Evolutionary conservation across 805 yeast genomes (phyloP).

Genomic region (Candida golubevii): DNA sequence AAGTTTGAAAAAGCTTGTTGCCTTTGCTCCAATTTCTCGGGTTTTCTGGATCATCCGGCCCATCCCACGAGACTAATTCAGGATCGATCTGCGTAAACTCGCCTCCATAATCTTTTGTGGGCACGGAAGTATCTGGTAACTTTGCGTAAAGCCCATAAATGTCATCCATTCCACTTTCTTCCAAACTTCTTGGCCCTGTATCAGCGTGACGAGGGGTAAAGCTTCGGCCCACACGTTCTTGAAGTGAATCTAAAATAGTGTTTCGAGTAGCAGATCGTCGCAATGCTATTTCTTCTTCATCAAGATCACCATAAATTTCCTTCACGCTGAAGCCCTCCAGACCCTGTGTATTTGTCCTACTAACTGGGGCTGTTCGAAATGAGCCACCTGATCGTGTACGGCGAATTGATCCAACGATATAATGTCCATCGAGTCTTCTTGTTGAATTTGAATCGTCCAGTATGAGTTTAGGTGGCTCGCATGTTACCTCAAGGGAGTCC

Average conservation of each 20-base stretch:
- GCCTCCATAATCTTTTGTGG: constrained; percentile 42
- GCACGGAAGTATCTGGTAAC: constrained; percentile 29
- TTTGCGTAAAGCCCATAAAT: constrained; percentile 6
- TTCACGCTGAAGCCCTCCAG: constrained; percentile 24
- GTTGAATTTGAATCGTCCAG: neutral
- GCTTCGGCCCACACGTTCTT: constrained; percentile 22
- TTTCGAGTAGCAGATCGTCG: constrained; percentile 42
- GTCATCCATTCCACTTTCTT: neutral
- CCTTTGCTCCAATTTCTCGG: constrained; percentile 59
- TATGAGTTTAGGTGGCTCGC: constrained; percentile 4
- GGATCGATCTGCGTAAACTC: constrained; percentile 57
- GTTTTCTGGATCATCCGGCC: constrained; percentile 53
- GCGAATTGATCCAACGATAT: constrained; percentile 1
- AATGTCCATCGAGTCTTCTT: neutral
- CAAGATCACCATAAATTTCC: constrained; percentile 40
- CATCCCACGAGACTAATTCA: constrained; percentile 66
- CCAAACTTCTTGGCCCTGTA: constrained; percentile 16
- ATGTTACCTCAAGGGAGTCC: constrained; percentile 3
- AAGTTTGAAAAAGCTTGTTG: constrained; percentile 41
- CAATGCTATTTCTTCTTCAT: constrained; percentile 33
- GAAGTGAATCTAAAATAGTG: constrained; percentile 39
- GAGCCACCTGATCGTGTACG: constrained; percentile 11
- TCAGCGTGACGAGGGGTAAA: constrained; percentile 10
- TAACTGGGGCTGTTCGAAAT: constrained; percentile 3
- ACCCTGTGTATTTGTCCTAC: constrained; percentile 7